A percentile compares a stretch with the other conserved stretches of the same genome.
Conservation (phyloP, 768 basidiomycete species). For the Clavaria fumosa region DNA sequence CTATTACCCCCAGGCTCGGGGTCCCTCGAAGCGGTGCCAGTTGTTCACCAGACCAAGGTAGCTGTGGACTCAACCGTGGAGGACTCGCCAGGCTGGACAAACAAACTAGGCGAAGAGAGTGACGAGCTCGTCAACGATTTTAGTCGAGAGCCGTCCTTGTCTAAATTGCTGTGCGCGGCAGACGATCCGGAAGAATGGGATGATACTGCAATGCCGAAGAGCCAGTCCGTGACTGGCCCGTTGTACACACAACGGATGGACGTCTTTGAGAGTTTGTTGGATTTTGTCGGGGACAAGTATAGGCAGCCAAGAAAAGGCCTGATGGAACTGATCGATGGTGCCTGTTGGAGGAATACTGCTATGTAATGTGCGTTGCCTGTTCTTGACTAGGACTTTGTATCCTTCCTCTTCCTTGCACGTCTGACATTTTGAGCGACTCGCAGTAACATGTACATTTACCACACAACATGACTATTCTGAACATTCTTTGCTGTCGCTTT, state of each 20-base stretch:
- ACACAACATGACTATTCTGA: too few relatives aligned
- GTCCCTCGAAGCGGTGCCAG: constrained; percentile 9
- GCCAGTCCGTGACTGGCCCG: constrained; percentile 23
- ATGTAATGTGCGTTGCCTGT: not conserved
- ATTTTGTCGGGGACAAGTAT: constrained; percentile 42
- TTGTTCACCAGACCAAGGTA: constrained; percentile 12
- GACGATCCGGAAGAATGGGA: constrained; percentile 18
- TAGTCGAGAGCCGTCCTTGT: constrained; percentile 3
- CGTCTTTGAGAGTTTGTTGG: constrained; percentile 53
- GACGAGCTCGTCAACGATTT: constrained; percentile 17
- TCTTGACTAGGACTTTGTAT: too few relatives aligned
- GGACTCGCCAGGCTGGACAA: constrained; percentile 31
- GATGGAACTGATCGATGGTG: constrained; percentile 40
- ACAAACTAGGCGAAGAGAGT: constrained; percentile 21
- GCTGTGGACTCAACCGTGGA: constrained; percentile 27
- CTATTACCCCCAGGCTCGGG: constrained; percentile 31
- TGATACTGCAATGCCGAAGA: constrained; percentile 9
- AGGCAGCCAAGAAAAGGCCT: constrained; percentile 56
- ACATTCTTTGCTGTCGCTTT: too few relatives aligned
- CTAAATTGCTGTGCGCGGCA: constrained; percentile 10
- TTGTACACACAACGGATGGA: constrained; percentile 50
- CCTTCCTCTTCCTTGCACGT: too few relatives aligned
- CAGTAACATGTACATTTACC: too few relatives aligned
- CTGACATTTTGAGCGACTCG: not conserved
- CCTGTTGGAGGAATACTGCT: not conserved